Conservation (phyloP, 768 basidiomycete genomes). For the Russula brevipes region DNA sequence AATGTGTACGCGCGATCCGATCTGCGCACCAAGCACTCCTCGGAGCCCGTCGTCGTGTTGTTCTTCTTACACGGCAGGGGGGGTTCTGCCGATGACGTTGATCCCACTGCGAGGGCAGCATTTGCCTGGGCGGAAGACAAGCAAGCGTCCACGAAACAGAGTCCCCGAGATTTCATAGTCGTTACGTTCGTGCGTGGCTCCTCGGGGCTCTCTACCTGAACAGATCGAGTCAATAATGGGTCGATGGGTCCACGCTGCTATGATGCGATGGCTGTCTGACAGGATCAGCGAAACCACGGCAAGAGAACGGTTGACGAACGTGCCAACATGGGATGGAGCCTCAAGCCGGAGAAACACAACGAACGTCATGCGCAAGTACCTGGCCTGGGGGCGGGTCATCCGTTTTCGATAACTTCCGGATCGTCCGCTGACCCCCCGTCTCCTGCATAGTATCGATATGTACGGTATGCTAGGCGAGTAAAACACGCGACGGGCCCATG, state of each 20-base stretch:
- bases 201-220: not conserved
- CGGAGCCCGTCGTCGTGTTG: conserved; percentile 32
- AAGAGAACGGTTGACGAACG: conserved; percentile 34
- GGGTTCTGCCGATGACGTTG: conserved; percentile 33
- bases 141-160: conserved; percentile 18
- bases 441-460: conserved; percentile 42
- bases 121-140: conserved; percentile 30
- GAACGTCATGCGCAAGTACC: conserved; percentile 40
- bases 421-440: conserved; percentile 4
- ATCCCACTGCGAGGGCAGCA: conserved; percentile 33
- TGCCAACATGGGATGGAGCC: conserved; percentile 39
- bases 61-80: conserved; percentile 48
- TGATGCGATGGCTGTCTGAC: not conserved
- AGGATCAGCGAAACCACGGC: conserved; percentile 56
- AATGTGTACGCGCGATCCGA: conserved; percentile 28
- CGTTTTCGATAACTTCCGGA: not conserved
- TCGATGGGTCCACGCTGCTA: no score
- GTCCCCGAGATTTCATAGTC: conserved; percentile 40
- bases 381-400: not conserved
- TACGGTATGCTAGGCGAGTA: conserved; percentile 41
- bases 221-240: not conserved
- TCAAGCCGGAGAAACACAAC: conserved; percentile 34
- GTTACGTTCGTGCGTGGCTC: conserved; percentile 41
- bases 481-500: not conserved
- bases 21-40: conserved; percentile 5